Evolutionary conservation across 1,284 basidiomycete species (phyloP).

Genomic region (Leccinum pachyderme): DNA sequence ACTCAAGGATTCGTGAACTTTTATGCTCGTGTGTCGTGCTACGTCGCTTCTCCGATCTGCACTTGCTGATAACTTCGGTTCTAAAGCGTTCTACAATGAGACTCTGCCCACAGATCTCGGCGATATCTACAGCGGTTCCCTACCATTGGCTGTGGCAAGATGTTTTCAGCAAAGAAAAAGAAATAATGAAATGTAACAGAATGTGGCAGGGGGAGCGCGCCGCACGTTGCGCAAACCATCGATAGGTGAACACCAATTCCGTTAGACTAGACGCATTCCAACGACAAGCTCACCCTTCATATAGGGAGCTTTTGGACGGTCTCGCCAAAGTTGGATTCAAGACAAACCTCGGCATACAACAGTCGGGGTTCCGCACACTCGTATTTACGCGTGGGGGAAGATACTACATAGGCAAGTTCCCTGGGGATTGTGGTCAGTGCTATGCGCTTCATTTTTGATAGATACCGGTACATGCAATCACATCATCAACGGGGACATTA

Average conservation of each 20-base stretch:
- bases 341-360: conserved; percentile 40
- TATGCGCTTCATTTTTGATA: conserved; percentile 3
- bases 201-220: too few relatives aligned
- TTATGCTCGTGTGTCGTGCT: conserved; percentile 14
- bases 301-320: conserved; percentile 38
- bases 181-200: too few relatives aligned
- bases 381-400: conserved; percentile 38
- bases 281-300: not conserved
- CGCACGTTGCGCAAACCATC: conserved; percentile 19
- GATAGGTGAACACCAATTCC: conserved; percentile 24
- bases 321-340: conserved; percentile 46
- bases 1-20: conserved; percentile 7
- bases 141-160: conserved; percentile 18
- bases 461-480: conserved; percentile 39
- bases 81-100: conserved; percentile 22
- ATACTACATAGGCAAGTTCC: conserved; percentile 39
- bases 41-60: not conserved
- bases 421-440: not conserved
- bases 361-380: conserved; percentile 37
- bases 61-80: not conserved
- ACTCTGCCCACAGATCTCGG: conserved; percentile 26
- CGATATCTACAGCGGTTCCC: conserved; percentile 16
- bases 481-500: conserved; percentile 46
- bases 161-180: conserved; percentile 26
- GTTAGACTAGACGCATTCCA: not conserved